Base-by-base conservation (phyloP, 495 filamentous ascomycete genomes). In the Podospora appendiculata region DNA sequence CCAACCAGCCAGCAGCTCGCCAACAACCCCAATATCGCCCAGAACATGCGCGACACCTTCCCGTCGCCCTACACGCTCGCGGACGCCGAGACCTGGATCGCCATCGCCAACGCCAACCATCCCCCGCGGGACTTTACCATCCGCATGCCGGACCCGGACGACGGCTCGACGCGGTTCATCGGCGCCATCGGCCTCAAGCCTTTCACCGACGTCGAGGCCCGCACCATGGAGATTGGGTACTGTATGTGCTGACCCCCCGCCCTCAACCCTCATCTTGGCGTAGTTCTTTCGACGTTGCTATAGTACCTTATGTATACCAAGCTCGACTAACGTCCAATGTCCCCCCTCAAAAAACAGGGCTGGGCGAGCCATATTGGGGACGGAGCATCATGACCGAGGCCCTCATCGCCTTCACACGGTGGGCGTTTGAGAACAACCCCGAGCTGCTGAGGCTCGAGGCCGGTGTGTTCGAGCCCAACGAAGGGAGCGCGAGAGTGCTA, bases 171-270 rank as follows among this genome's bases (percentile, higher is more conserved):
- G 25, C 25, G 25, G 25, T 5, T 42, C n/a, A 4, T 14, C 4
- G 74, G 74, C 38, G 49, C 53, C 18, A 59, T 75, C 16, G 69
- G 69, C 3, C 47, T 72, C 33, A 58, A 40, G 13, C 47, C 57
- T n/a, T 35, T 41, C 0, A 16, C 16, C 1, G 69, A 70, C 18
- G 34, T 67, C 51, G 61, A 74, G 41, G 59, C 52, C 51, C 55
- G 57, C 17, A 67, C 58, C 17, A 56, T 62, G 42, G 65, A 71
- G 58, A 6, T 75, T 6, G 72, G 71, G 7, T 75, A 73, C 58
- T 73, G 63, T 25, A 25, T 25, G 25, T 25, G 25, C 25, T 25
- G 25, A 25, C 25, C 2, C 25, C 25, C 25, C 25, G 25, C 5
- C 25, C 25, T 25, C 25, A n/a, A n/a, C 25, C 25, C 25, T 25